phyloP scores from a whole-genome alignment of 768 basidiomycete genomes.

The Boletus reticulatus region DNA sequence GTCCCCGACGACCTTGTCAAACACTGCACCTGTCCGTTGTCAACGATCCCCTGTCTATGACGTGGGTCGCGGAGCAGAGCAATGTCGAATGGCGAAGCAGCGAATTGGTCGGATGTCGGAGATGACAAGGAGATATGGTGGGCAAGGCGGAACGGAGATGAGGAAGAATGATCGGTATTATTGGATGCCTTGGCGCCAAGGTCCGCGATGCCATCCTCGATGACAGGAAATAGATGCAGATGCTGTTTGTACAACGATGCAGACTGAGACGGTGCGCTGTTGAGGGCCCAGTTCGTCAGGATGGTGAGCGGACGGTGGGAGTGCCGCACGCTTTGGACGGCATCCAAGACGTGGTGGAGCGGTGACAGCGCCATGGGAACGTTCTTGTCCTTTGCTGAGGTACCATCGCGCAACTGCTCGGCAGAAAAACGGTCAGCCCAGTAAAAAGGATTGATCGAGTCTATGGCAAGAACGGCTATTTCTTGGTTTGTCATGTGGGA shows the following conservation, averaged over 20 bases:
- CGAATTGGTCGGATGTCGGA: slow-evolving; percentile 13
- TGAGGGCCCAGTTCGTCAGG: slow-evolving; percentile 64
- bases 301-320: slow-evolving; percentile 51
- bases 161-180: slow-evolving; percentile 9
- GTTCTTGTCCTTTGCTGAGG: slow-evolving; percentile 5
- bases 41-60: slow-evolving; percentile 17
- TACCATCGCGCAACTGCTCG: slow-evolving; percentile 46
- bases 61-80: slow-evolving; percentile 15
- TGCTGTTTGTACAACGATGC: slow-evolving; percentile 48
- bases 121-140: slow-evolving; percentile 40
- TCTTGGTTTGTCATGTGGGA: slow-evolving; percentile 48
- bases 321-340: slow-evolving; percentile 47
- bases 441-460: slow-evolving; percentile 74
- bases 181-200: slow-evolving; percentile 12
- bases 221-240: slow-evolving; percentile 43
- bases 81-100: slow-evolving; percentile 14
- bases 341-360: slow-evolving; percentile 45
- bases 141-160: slow-evolving; percentile 33
- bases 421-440: slow-evolving; percentile 71
- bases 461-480: slow-evolving; percentile 67
- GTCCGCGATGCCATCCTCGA: slow-evolving; percentile 11
- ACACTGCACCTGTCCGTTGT: slow-evolving; percentile 24
- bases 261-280: slow-evolving; percentile 19
- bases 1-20: slow-evolving; percentile 29
- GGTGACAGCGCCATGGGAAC: slow-evolving; percentile 24